phyloP scores from a whole-genome alignment of 2,329 filamentous ascomycete genomes.

The Cladophialophora carrionii region DNA sequence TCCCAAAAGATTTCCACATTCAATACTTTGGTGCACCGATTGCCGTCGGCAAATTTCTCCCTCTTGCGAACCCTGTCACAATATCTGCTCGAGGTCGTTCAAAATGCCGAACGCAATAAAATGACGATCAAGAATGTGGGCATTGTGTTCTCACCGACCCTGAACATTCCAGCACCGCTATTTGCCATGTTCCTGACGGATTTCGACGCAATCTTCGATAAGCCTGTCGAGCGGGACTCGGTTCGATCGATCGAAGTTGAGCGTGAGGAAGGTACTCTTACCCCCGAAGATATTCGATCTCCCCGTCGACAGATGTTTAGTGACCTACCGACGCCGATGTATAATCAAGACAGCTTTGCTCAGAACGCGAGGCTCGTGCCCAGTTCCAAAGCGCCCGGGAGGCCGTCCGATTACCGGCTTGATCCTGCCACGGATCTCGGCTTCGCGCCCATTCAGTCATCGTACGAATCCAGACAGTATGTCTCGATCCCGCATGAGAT shows the following conservation, averaged over 20 bases:
- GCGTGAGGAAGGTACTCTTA: constrained; percentile 40
- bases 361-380: constrained; percentile 39
- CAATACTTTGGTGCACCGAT: constrained; percentile 74
- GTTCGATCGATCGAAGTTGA: constrained; percentile 40
- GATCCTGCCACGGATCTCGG: constrained; percentile 47
- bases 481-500: constrained; percentile 41
- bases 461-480: constrained; percentile 37
- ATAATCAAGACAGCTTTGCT: constrained; percentile 60
- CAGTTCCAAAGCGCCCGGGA: constrained; percentile 37
- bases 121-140: constrained; percentile 98
- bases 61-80: constrained; percentile 82
- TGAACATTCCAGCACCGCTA: constrained; percentile 93
- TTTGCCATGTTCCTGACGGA: constrained; percentile 94
- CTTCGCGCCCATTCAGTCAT: constrained; percentile 49
- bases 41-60: constrained; percentile 79
- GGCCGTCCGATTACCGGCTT: constrained; percentile 54
- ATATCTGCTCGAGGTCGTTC: constrained; percentile 89
- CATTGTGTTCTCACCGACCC: constrained; percentile 94
- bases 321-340: constrained; percentile 66
- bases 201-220: constrained; percentile 81
- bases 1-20: constrained; percentile 76
- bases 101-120: constrained; percentile 88
- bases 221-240: constrained; percentile 51
- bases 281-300: constrained; percentile 63
- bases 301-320: constrained; percentile 68